Percentiles rank a stretch among this genome's conserved stretches.
These are phyloP conservation scores for Xerophyta viscosa DNA, from an alignment of 106 monocot genomes.

Conservation along the genomic window DNA sequence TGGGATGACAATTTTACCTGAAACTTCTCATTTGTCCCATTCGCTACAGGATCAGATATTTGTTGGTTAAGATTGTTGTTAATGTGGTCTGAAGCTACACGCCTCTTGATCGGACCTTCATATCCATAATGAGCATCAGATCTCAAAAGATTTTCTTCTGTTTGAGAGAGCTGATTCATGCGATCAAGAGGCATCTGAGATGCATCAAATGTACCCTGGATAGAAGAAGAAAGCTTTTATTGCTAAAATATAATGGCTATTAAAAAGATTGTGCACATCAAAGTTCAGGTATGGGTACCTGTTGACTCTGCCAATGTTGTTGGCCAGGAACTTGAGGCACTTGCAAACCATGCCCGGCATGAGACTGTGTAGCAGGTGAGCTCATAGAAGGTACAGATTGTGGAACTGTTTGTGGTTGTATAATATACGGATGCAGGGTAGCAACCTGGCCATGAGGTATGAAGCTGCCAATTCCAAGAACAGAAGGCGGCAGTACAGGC, in stretches of 20 bases:
- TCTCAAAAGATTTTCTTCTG: constrained; percentile 24
- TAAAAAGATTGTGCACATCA: too few species aligned
- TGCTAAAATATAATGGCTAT: too few species aligned
- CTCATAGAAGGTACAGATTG: constrained; percentile 41
- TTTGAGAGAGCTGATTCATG: constrained; percentile 27
- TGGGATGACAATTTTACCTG: constrained; percentile 10
- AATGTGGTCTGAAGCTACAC: constrained; percentile 24
- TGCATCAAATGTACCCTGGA: constrained; percentile 25
- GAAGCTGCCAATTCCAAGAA: constrained; percentile 43
- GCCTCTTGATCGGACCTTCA: constrained; percentile 27
- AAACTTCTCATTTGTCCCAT: constrained; percentile 21
- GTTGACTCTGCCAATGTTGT: constrained; percentile 37
- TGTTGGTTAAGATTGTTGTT: constrained; percentile 18
- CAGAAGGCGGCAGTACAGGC: constrained; percentile 38
- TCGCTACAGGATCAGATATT: constrained; percentile 11
- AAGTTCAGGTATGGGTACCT: constrained; percentile 31
- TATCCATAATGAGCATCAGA: constrained; percentile 29
- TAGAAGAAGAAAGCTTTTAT: neutral
- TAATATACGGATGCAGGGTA: constrained; percentile 57
- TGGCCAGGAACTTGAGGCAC: constrained; percentile 19
- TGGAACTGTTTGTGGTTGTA: constrained; percentile 62
- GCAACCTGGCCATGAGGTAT: constrained; percentile 48
- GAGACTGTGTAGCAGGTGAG: constrained; percentile 36
- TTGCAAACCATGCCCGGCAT: constrained; percentile 39
- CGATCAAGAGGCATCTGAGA: constrained; percentile 25